Evolutionary conservation across 108 stramenopile species (phyloP).

Genomic region (Nitzschia inconspicua): DNA sequence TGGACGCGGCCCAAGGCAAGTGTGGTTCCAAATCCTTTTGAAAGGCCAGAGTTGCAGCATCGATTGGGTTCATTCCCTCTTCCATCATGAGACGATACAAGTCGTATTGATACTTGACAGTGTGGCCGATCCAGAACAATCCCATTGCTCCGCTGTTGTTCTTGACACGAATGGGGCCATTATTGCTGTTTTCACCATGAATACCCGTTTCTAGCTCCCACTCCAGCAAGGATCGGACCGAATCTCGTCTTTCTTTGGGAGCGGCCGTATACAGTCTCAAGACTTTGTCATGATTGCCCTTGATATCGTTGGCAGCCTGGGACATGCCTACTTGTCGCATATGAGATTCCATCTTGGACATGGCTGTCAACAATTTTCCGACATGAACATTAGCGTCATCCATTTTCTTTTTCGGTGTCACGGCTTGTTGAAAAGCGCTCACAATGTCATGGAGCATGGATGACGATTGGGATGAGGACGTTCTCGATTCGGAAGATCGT

Average conservation of each 20-base stretch:
- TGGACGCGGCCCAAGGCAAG: no score
- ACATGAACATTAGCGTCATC: no score
- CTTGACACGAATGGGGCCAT: background rate
- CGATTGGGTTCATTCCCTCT: background rate
- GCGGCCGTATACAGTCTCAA: background rate
- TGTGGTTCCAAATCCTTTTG: background rate
- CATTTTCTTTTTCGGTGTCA: no score
- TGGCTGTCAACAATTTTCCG: background rate
- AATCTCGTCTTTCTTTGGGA: background rate
- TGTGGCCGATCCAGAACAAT: constrained; percentile 7
- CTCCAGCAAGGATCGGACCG: background rate
- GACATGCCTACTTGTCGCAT: background rate
- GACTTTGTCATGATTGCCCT: background rate
- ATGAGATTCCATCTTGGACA: background rate
- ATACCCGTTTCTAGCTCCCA: background rate
- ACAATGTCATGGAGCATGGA: no score
- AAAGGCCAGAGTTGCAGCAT: constrained; percentile 4
- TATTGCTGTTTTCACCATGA: background rate
- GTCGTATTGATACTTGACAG: background rate
- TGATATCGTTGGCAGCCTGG: background rate
- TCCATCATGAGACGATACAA: background rate
- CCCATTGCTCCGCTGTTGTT: background rate
- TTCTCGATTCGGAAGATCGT: no score
- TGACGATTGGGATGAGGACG: no score
- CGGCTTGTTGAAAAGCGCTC: no score